Evolutionary conservation across 75 land plant genomes (phyloP), one percentile per base, ranked within the genome.

Genomic region (Ceratopteris richardii): DNA sequence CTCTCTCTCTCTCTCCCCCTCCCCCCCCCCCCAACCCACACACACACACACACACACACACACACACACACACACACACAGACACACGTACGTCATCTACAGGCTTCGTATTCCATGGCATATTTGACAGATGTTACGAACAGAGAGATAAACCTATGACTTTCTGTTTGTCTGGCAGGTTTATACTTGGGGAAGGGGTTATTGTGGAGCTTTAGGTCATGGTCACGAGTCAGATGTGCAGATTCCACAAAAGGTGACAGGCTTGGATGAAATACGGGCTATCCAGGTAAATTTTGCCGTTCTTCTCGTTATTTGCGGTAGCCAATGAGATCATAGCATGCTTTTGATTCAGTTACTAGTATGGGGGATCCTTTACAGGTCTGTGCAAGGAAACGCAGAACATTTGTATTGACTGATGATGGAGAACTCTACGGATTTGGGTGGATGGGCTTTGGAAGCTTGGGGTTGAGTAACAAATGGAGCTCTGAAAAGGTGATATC

Each of bases 131-230:
- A n/a, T n/a, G n/a, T n/a, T n/a, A n/a, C n/a, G n/a, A n/a, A n/a
- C n/a, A n/a, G n/a, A n/a, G n/a, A n/a, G n/a, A n/a, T n/a, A n/a
- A n/a, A n/a, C n/a, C n/a, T n/a, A n/a, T n/a, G n/a, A n/a, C n/a
- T n/a, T n/a, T n/a, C n/a, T n/a, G n/a, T n/a, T n/a, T n/a, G n/a
- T n/a, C n/a, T n/a, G n/a, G n/a, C n/a, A 91, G 97, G 95, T 91
- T 25, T 88, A 88, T 68, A 88, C 97, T 13, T 91, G 97, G 95
- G 97, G 97, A 16, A 91, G 85, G 72, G 97, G 97, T 39, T 91
- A 88, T 44, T 91, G 95, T 78, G 97, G 97, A 57, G 97, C 95
- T 11, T 54, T 91, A 27, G 97, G 97, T 18, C 97, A 91, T 64
- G 94, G 90, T 16, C 79, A 80, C 71, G 94, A 91, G 62, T 66